These are phyloP conservation scores for Apiotrichum gracile DNA, from an alignment of 1,284 basidiomycete genomes.

Conservation along the genomic window DNA sequence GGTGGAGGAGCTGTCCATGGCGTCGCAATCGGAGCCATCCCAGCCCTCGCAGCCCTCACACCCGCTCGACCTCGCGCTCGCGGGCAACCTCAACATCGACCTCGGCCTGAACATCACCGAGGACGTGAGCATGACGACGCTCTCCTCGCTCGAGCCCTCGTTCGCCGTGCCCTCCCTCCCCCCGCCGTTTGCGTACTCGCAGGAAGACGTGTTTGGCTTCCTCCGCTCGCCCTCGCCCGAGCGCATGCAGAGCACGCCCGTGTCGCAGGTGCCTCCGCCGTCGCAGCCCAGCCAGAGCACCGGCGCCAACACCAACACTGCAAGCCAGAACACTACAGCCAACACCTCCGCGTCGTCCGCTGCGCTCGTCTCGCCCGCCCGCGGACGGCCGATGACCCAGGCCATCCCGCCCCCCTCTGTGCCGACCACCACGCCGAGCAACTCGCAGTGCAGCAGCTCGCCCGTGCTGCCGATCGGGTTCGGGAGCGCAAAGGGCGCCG, in stretches of 20 bases:
- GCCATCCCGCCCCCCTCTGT: background rate
- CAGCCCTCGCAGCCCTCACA: no score
- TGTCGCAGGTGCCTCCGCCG: background rate
- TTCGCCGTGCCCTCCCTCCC: background rate
- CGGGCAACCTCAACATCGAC: no score
- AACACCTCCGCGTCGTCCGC: background rate
- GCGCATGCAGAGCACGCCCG: background rate
- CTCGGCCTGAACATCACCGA: no score
- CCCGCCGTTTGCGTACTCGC: background rate
- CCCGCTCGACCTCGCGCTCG: no score
- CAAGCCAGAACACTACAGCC: background rate
- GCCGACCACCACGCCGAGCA: background rate
- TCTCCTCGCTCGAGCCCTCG: background rate
- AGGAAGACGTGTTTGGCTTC: constrained; percentile 3
- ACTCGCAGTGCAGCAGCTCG: background rate
- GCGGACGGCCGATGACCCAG: background rate
- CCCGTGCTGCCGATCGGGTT: background rate
- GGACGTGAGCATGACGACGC: background rate
- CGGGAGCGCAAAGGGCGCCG: background rate
- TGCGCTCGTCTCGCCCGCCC: background rate
- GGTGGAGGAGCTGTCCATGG: background rate
- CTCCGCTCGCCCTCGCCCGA: constrained; percentile 9
- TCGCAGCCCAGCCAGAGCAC: background rate
- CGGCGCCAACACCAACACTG: no score
- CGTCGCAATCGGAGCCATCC: background rate